Evolutionary conservation across 345 rosid species (phyloP).

Genomic region (Euphorbia pulcherrima): DNA sequence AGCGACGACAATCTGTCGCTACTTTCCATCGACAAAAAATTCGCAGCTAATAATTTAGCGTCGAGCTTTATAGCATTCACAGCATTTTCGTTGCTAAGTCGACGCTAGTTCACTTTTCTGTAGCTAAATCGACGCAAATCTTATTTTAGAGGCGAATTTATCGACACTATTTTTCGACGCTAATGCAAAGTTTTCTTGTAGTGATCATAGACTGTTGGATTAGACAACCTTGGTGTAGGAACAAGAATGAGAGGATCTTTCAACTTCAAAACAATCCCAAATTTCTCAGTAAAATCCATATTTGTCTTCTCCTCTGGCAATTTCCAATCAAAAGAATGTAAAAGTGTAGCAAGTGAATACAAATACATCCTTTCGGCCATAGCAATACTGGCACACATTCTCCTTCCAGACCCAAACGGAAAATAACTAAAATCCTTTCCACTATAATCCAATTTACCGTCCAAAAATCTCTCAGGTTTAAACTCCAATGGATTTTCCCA

Average conservation of each 20-base stretch:
- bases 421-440: constrained; percentile 52
- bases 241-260: constrained; percentile 46
- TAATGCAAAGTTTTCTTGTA: no score
- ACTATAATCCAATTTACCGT: constrained; percentile 43
- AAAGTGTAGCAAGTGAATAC: constrained; percentile 47
- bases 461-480: constrained; percentile 48
- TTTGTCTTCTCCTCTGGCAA: constrained; percentile 25
- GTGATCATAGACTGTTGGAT: constrained; percentile 36
- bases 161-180: no score
- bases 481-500: constrained; percentile 55
- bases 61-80: no score
- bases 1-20: no score
- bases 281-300: constrained; percentile 51
- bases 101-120: no score
- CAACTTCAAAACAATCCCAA: constrained; percentile 67
- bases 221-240: constrained; percentile 52
- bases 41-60: no score
- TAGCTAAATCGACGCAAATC: no score
- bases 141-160: no score
- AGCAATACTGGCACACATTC: constrained; percentile 62
- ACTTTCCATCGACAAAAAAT: no score
- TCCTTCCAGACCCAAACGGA: constrained; percentile 78
- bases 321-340: constrained; percentile 79
- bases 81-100: no score
- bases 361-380: constrained; percentile 74